Conservation (phyloP, 129 eudicot species). For the Saposhnikovia divaricata region DNA sequence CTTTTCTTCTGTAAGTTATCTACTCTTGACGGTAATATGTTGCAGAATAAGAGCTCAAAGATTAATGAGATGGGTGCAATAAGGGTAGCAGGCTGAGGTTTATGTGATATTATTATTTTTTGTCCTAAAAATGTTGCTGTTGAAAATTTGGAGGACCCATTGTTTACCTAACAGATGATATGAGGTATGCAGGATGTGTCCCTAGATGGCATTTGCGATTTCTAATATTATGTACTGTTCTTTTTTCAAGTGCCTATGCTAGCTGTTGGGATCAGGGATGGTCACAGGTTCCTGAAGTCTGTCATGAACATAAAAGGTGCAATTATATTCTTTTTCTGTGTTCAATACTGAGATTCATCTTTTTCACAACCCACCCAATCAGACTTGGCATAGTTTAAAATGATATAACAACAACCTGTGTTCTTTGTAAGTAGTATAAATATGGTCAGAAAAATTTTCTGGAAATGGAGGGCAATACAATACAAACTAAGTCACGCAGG, state of each 20-base stretch:
- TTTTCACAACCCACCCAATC: too few species aligned
- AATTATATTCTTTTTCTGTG: too few species aligned
- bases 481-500: too few species aligned
- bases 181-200: conserved; percentile 30
- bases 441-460: too few species aligned
- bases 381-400: too few species aligned
- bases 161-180: conserved; percentile 32
- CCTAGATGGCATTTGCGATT: background rate
- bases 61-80: conserved; percentile 75
- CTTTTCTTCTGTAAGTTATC: background rate
- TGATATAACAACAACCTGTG: too few species aligned
- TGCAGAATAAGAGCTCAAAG: conserved; percentile 91
- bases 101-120: conserved; percentile 31
- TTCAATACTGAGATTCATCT: too few species aligned
- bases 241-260: background rate
- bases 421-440: too few species aligned
- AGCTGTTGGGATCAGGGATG: background rate
- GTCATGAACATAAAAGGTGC: too few species aligned
- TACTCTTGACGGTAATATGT: background rate
- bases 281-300: background rate
- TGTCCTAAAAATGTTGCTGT: conserved; percentile 38
- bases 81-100: conserved; percentile 73
- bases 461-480: too few species aligned
- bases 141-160: conserved; percentile 33
- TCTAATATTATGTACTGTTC: background rate